Percentiles rank a stretch among this genome's conserved stretches.
Evolutionary conservation across 2,329 filamentous ascomycete species (phyloP).

Genomic region (Hansfordia pulvinata): DNA sequence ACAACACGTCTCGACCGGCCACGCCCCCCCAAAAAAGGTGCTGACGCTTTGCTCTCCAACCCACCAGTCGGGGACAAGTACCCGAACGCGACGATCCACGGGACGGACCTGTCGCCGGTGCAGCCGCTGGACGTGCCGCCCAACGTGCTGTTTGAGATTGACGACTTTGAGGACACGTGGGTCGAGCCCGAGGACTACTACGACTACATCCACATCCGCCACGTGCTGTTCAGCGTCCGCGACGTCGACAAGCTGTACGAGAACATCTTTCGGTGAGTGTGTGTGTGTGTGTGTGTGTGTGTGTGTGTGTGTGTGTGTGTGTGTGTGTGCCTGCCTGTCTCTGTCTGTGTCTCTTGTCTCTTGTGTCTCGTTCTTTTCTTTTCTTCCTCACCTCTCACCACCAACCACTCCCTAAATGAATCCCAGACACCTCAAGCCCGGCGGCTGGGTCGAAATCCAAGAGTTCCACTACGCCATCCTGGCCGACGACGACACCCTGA

Average conservation of each 20-base stretch:
- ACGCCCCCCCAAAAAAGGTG: no score
- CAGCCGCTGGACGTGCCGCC: conserved; percentile 36
- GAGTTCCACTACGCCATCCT: conserved; percentile 26
- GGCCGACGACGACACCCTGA: conserved; percentile 21
- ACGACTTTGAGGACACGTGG: conserved; percentile 50
- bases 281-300: no score
- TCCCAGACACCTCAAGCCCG: conserved; percentile 21
- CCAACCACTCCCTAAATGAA: no score
- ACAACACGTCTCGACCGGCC: no score
- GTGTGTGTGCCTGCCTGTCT: no score
- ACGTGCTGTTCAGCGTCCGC: conserved; percentile 34
- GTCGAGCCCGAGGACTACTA: conserved; percentile 33
- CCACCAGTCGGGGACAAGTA: conserved; percentile 24
- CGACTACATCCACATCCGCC: conserved; percentile 40
- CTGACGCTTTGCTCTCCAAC: not conserved
- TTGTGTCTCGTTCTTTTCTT: not conserved
- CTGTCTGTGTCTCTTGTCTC: conserved; percentile 4
- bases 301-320: no score
- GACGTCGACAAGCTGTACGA: conserved; percentile 33
- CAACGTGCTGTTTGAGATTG: conserved; percentile 48
- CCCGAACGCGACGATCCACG: conserved; percentile 24
- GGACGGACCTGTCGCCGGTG: conserved; percentile 29
- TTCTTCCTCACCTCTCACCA: conserved; percentile 9
- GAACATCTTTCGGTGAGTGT: conserved; percentile 20
- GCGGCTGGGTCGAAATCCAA: conserved; percentile 38